Conservation (phyloP, 2,329 filamentous ascomycete genomes). For the Alternaria infectoria region DNA sequence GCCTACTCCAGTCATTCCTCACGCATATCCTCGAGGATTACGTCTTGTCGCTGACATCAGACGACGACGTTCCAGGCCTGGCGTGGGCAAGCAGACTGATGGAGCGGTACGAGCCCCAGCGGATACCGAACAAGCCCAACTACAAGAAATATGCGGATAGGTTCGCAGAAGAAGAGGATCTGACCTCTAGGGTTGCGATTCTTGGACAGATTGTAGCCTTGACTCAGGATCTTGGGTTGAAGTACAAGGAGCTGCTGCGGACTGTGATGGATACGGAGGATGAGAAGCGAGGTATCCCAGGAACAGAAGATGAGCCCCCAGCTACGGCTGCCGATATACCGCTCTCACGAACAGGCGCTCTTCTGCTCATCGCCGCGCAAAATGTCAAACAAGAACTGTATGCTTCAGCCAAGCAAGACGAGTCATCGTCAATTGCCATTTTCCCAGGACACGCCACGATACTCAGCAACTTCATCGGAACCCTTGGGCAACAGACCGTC, state of each 20-base stretch:
- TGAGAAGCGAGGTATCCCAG: constrained; percentile 51
- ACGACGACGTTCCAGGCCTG: constrained; percentile 56
- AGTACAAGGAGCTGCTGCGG: constrained; percentile 55
- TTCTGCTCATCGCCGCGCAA: constrained; percentile 62
- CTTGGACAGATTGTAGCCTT: constrained; percentile 76
- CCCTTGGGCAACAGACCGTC: constrained; percentile 42
- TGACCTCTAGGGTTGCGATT: constrained; percentile 68
- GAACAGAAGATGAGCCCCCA: constrained; percentile 63
- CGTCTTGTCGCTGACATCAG: constrained; percentile 59
- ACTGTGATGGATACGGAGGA: constrained; percentile 51
- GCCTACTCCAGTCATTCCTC: constrained; percentile 76
- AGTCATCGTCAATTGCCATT: constrained; percentile 51
- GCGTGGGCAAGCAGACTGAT: constrained; percentile 64
- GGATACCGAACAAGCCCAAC: constrained; percentile 61
- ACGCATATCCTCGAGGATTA: constrained; percentile 79
- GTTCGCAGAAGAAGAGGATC: constrained; percentile 67
- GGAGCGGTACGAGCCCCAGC: constrained; percentile 71
- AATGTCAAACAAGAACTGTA: constrained; percentile 59
- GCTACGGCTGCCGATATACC: constrained; percentile 60
- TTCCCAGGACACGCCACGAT: constrained; percentile 62
- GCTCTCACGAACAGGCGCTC: constrained; percentile 61
- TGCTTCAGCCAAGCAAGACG: constrained; percentile 44
- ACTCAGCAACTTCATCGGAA: constrained; percentile 59
- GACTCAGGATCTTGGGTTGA: constrained; percentile 62
- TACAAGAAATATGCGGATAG: constrained; percentile 67